phyloP scores from a whole-genome alignment of 805 yeast species.

The Hemisphaericaspora nanyangensis region DNA sequence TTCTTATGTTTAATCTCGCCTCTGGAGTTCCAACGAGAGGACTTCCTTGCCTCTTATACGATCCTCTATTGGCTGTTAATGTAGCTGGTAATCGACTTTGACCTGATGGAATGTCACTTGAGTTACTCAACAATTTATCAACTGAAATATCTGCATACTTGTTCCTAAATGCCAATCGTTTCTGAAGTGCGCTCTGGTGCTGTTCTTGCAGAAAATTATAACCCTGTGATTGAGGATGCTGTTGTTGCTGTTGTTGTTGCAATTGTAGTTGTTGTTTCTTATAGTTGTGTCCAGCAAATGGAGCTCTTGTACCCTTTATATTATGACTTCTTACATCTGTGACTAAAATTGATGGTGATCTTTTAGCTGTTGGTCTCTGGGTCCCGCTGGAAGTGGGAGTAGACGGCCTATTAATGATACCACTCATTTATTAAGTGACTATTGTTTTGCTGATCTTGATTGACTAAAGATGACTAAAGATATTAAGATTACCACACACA shows the following conservation, averaged over 20 bases:
- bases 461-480: too few relatives aligned
- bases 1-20: slow-evolving; percentile 30
- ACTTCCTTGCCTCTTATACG: not conserved
- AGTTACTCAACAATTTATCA: slow-evolving; percentile 70
- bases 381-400: slow-evolving; percentile 1
- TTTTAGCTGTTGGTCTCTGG: slow-evolving; percentile 62
- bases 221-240: slow-evolving; percentile 5
- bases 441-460: too few relatives aligned
- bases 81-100: slow-evolving; percentile 44
- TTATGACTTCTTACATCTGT: slow-evolving; percentile 73
- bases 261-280: slow-evolving; percentile 33
- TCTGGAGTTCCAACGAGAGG: not conserved
- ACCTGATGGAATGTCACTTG: slow-evolving; percentile 87
- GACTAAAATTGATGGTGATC: slow-evolving; percentile 91
- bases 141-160: slow-evolving; percentile 77
- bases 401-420: not conserved
- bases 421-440: too few relatives aligned
- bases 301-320: slow-evolving; percentile 57
- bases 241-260: slow-evolving; percentile 16
- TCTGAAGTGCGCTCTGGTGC: slow-evolving; percentile 22
- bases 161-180: slow-evolving; percentile 25
- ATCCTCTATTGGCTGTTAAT: not conserved
- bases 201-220: slow-evolving; percentile 12
- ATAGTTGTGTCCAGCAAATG: slow-evolving; percentile 68
- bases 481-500: too few relatives aligned